phyloP scores from a whole-genome alignment of 192 early-diverging fungal species.

The Umbelopsis ramanniana region DNA sequence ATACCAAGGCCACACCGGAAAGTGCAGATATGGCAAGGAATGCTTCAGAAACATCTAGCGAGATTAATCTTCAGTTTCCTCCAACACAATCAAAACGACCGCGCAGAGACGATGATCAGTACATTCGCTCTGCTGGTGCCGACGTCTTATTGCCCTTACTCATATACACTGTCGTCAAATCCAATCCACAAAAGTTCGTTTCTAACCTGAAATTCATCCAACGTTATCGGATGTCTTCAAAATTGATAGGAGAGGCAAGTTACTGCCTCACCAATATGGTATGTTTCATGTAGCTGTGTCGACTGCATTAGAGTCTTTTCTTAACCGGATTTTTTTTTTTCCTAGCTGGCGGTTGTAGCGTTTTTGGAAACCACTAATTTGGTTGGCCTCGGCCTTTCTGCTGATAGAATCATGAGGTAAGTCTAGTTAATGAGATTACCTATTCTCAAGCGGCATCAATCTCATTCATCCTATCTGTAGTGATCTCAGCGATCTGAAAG shows the following conservation, averaged over 20 bases:
- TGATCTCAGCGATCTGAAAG: conserved; percentile 25
- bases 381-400: conserved; percentile 48
- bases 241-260: conserved; percentile 46
- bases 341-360: conserved; percentile 50
- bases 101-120: conserved; percentile 9
- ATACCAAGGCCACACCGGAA: background rate
- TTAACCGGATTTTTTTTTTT: background rate
- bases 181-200: conserved; percentile 68
- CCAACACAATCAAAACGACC: conserved; percentile 5
- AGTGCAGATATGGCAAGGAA: background rate
- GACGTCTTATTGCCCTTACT: conserved; percentile 71
- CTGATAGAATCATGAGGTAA: conserved; percentile 51
- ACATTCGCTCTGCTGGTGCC: conserved; percentile 43
- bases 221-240: conserved; percentile 45
- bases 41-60: conserved; percentile 9
- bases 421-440: background rate
- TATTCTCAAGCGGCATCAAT: background rate
- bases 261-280: conserved; percentile 60
- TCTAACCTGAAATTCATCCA: conserved; percentile 70
- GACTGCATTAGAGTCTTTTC: too few relatives aligned
- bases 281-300: background rate
- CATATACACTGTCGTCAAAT: conserved; percentile 69
- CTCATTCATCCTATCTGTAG: conserved; percentile 9
- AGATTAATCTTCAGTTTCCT: conserved; percentile 17
- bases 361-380: conserved; percentile 54